Base-by-base conservation (phyloP, 352 stramenopile species). In the Pythium phragmiticola region DNA sequence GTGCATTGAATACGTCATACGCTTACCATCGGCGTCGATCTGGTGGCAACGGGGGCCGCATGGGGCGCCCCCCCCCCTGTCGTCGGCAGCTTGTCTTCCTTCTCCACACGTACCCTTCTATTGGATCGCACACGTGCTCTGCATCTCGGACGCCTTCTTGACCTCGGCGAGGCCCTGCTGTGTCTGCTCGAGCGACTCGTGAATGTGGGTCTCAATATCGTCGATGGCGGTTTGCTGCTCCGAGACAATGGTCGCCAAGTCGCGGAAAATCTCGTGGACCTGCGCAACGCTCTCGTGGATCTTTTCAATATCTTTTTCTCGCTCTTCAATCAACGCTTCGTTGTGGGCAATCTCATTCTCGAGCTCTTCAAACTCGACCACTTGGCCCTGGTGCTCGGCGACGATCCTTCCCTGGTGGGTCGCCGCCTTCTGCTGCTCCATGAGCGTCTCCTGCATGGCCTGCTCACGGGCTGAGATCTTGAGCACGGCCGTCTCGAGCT, bases 251-350 rank as follows among this genome's bases (percentile, higher is more conserved):
- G 77, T 78, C 13, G 88, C 88, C 56, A 96, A 62, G 60, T 96
- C 88, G 7, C 87, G 72, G 71, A 95, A 96, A 68, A 96, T 96
- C 73, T 96, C 88, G 65, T 96, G 87, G 30, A 96, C 88, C 61
- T 96, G 86, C 41, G 85, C 87, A n/a, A 96, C 84, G 57, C 86
- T 95, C 65, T 91, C 72, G 69, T 96, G 87, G 70, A 96, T 96
- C 57, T 90, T 85, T 42, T 79, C 75, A 42, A 96, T 91, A 54
- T 95, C 88, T 46, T 89, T 82, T 62, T 94, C 87, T 28, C 86
- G 86, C 74, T 96, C 88, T 68, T 95, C 84, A 52, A 96, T 96
- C 19, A 96, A 76, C 49, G 85, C 88, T 57, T 94, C 87, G 71
- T 95, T 95, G 66, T 93, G 84, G 26, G 84, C 87, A 52, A 94